Base-by-base conservation (phyloP, 768 basidiomycete species). In the Crepidotus variabilis region DNA sequence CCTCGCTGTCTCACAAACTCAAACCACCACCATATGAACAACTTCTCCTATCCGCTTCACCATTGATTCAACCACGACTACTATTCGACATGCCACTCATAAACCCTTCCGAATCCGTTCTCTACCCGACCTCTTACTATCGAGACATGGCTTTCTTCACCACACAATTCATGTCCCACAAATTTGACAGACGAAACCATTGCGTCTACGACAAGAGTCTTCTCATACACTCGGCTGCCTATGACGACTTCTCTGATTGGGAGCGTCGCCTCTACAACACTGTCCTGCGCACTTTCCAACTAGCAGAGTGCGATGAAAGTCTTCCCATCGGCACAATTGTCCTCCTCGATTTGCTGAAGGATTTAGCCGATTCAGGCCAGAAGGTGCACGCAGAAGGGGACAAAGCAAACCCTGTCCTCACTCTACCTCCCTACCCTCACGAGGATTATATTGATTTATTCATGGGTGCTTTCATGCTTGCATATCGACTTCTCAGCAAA, bases 71-170 rank as follows among this genome's bases (percentile, higher is more conserved):
- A 28, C 28, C 3, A 28, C 28, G 28, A 28, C 28, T 4, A 28
- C 28, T 3, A 28, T 8, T 28, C 28, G 8, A 28, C 28, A 28
- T 28, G 28, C 28, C 28, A 28, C 28, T 28, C 28, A 52, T 52
- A 35, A 52, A 52, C 39, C 51, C 51, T 36, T 39, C 51, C 8
- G 51, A 52, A 35, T 8, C 54, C 47, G 23, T 55, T 23, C 54
- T 55, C 39, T 55, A 55, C 20, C 54, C 54, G 18, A 2, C 54
- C 14, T 55, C 54, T 6, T 55, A 55, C 54, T 55, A 43, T 2
- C 47, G 48, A 3, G 54, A 55, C 54, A 55, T 55, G 48, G 54
- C 54, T 14, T 55, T 50, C 47, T 55, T 55, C 54, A 18, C 28
- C 1, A 50, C 54, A 2, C 47, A 55, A 11, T 55, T 7, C 24